Evolutionary conservation across 176 grass and related monocot genomes (phyloP).

Genomic region (Musa itinerans): DNA sequence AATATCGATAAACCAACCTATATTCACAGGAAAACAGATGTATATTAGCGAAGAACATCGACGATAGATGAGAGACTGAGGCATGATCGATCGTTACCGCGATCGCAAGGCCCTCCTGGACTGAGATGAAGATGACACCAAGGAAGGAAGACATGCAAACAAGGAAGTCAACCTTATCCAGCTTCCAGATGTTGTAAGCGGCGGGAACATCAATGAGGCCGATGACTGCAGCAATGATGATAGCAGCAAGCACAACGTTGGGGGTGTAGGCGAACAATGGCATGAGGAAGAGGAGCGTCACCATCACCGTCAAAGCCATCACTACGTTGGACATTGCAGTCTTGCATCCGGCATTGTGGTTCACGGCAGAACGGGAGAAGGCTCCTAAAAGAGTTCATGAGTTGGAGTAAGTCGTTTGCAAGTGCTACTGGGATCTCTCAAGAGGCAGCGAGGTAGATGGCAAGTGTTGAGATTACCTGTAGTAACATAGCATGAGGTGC

Average conservation of each 20-base stretch:
- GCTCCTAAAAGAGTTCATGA: conserved; percentile 36
- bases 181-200: conserved; percentile 75
- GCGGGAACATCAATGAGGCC: conserved; percentile 70
- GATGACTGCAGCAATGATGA: conserved; percentile 72
- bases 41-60: not conserved
- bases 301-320: conserved; percentile 89
- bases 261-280: conserved; percentile 85
- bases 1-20: conserved; percentile 86
- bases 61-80: not conserved
- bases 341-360: conserved; percentile 92
- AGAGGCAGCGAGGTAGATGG: too few species aligned
- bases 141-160: conserved; percentile 78
- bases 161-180: conserved; percentile 95
- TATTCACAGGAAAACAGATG: not conserved
- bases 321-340: conserved; percentile 86
- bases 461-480: conserved; percentile 31
- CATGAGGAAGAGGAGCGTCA: conserved; percentile 82
- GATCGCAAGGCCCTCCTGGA: conserved; percentile 79
- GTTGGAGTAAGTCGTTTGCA: not conserved
- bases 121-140: conserved; percentile 88
- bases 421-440: too few species aligned
- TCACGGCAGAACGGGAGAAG: conserved; percentile 92
- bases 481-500: conserved; percentile 93
- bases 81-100: conserved; percentile 36
- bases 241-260: conserved; percentile 76